A percentile compares a stretch with the other conserved stretches of the same genome.
phyloP scores from a whole-genome alignment of 176 grass and related monocot species.

The Rhynchospora tenuis region DNA sequence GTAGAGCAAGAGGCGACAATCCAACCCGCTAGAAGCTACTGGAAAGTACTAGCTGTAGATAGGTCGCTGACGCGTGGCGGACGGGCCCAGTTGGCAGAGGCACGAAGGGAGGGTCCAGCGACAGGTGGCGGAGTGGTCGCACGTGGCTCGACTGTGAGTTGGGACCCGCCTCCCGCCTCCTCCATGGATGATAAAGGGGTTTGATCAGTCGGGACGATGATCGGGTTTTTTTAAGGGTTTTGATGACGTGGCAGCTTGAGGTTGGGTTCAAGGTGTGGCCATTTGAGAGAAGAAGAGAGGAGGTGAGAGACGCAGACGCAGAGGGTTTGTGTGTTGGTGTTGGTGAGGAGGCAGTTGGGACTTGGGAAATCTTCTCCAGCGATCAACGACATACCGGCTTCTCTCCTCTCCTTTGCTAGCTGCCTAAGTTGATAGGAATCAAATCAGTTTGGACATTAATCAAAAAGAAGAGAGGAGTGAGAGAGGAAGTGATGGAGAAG shows the following conservation, averaged over 20 bases:
- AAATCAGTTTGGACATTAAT: too few species aligned
- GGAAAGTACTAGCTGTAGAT: conserved; percentile 92
- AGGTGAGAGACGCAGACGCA: conserved; percentile 28
- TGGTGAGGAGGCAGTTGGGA: background rate
- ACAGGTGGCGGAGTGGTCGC: conserved; percentile 65
- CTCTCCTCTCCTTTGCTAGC: too few species aligned
- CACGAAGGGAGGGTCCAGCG: conserved; percentile 82
- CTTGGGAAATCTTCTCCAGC: too few species aligned
- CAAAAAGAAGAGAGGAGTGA: too few species aligned
- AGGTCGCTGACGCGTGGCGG: conserved; percentile 42
- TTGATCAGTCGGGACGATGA: background rate
- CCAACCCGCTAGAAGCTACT: conserved; percentile 56
- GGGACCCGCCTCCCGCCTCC: conserved; percentile 17
- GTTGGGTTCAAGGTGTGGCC: conserved; percentile 27
- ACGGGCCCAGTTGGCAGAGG: conserved; percentile 28
- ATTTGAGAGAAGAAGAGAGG: background rate
- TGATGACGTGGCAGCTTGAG: conserved; percentile 1
- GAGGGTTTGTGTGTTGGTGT: conserved; percentile 32
- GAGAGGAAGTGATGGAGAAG: too few species aligned
- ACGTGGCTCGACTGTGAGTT: conserved; percentile 61
- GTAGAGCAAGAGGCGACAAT: conserved; percentile 91
- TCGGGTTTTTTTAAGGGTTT: conserved; percentile 24
- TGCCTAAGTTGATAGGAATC: too few species aligned
- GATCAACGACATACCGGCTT: too few species aligned
- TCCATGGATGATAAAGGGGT: background rate